These are phyloP conservation scores for Colletotrichum sublineola DNA, from an alignment of 2,329 filamentous ascomycete genomes.

Conservation along the genomic window DNA sequence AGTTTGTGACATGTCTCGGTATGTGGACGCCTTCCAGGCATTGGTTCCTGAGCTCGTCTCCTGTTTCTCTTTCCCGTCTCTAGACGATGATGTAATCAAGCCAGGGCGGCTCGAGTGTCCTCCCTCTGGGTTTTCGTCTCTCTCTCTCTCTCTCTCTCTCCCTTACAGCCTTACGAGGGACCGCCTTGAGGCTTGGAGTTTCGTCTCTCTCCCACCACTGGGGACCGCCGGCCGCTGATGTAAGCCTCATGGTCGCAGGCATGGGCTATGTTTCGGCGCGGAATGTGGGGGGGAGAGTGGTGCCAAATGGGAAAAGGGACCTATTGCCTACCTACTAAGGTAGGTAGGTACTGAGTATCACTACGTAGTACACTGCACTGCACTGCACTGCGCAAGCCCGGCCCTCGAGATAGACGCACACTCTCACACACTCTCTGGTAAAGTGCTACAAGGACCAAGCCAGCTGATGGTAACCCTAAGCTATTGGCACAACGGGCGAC, in stretches of 20 bases:
- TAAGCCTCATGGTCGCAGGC: constrained; percentile 19
- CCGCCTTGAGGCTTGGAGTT: too few species aligned
- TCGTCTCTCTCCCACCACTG: not conserved
- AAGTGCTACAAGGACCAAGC: constrained; percentile 26
- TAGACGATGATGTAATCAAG: constrained; percentile 22
- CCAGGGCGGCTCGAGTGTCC: constrained; percentile 6
- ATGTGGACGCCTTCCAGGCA: constrained; percentile 1
- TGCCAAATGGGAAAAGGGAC: not conserved
- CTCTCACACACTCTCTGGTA: not conserved
- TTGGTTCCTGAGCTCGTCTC: constrained; percentile 10
- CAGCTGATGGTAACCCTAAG: constrained; percentile 33
- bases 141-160: not conserved
- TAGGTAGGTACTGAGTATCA: too few species aligned
- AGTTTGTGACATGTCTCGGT: constrained; percentile 18
- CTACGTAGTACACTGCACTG: not conserved
- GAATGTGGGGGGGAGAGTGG: not conserved
- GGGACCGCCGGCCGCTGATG: constrained; percentile 24
- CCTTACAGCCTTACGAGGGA: too few species aligned
- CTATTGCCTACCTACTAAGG: too few species aligned
- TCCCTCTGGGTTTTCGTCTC: not conserved
- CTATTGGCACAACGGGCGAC: constrained; percentile 30
- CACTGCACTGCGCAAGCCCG: not conserved
- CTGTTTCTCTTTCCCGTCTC: constrained; percentile 6
- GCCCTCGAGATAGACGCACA: not conserved
- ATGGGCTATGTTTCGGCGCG: constrained; percentile 28